phyloP scores from a whole-genome alignment of 345 rosid species.

The Hibiscus tridactylites region DNA sequence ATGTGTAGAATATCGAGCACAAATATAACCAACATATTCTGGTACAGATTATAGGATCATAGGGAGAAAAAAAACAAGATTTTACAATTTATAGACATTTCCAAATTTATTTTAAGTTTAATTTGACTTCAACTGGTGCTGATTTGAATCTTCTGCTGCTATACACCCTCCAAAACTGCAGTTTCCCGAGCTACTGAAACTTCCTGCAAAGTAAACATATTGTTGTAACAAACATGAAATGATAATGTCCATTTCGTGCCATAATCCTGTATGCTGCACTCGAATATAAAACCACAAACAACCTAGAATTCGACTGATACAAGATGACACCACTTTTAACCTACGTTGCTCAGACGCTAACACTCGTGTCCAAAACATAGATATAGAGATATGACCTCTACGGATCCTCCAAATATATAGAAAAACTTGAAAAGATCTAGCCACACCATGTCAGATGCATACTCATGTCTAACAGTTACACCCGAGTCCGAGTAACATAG shows the following conservation, averaged over 20 bases:
- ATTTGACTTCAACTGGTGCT: background rate
- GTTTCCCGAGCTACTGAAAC: slow-evolving; percentile 29
- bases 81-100: background rate
- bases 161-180: slow-evolving; percentile 14
- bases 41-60: background rate
- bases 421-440: too few relatives aligned
- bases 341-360: background rate
- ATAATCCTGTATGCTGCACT: background rate
- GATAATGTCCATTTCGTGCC: background rate
- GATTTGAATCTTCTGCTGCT: background rate
- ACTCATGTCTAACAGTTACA: background rate
- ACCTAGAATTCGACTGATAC: background rate
- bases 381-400: too few relatives aligned
- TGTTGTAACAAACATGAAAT: background rate
- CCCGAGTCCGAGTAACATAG: too few relatives aligned
- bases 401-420: too few relatives aligned
- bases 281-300: background rate
- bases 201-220: slow-evolving; percentile 28
- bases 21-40: background rate
- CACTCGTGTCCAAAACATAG: too few relatives aligned
- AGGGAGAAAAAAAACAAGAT: background rate
- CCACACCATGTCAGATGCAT: too few relatives aligned
- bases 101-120: background rate
- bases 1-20: too few relatives aligned
- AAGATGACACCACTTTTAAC: background rate